phyloP scores from a whole-genome alignment of 1,284 basidiomycete genomes.

The Pascua guehoae region DNA sequence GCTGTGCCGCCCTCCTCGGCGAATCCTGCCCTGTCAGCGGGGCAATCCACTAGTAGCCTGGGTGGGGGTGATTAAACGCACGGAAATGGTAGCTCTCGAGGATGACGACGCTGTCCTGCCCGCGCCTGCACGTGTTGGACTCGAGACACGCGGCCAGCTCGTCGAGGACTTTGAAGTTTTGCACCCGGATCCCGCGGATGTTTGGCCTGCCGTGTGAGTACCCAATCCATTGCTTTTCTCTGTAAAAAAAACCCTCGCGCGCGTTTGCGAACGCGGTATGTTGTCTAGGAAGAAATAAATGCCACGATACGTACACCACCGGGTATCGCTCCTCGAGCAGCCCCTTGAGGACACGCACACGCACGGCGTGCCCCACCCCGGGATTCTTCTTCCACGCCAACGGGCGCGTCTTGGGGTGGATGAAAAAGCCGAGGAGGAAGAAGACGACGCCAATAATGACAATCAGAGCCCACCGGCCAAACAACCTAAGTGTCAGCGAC shows the following conservation, averaged over 20 bases:
- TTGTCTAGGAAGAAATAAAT: too few species aligned
- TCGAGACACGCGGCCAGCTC: slow-evolving; percentile 20
- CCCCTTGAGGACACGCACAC: slow-evolving; percentile 9
- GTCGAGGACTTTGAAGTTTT: slow-evolving; percentile 7
- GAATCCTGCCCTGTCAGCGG: neutral
- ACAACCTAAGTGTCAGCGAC: neutral
- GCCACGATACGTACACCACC: neutral
- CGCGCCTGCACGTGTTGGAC: slow-evolving; percentile 12
- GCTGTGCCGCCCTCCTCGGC: slow-evolving; percentile 3
- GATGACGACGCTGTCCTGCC: slow-evolving; percentile 27
- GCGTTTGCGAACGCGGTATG: too few species aligned
- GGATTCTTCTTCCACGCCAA: too few species aligned
- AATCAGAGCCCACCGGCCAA: neutral
- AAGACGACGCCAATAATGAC: neutral
- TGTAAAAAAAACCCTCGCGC: too few species aligned
- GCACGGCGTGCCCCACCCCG: neutral
- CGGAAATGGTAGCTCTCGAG: slow-evolving; percentile 31
- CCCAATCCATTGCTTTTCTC: too few species aligned
- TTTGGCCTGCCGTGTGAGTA: neutral
- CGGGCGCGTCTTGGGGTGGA: neutral
- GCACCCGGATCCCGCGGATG: neutral
- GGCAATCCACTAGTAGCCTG: too few species aligned
- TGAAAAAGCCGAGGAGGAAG: neutral
- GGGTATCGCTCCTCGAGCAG: slow-evolving; percentile 14
- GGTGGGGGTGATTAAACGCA: neutral